Base-by-base conservation (phyloP, 202 grass and related monocot genomes). In the Carex sylvatica region DNA sequence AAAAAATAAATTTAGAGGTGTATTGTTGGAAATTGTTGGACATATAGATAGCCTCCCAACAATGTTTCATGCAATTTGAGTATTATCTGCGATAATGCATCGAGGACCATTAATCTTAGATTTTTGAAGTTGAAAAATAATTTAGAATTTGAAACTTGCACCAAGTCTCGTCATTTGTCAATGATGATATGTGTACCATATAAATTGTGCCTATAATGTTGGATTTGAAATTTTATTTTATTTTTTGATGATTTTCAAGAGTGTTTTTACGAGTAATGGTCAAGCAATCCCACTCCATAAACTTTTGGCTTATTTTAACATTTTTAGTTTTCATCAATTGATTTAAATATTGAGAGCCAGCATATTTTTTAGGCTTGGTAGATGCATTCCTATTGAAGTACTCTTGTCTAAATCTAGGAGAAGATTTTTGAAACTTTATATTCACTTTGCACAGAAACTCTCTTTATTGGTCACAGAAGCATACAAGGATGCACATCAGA, bases 401-500 rank as follows among this genome's bases (percentile, higher is more conserved):
- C 35, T 40, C 18, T 15, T 40, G 38, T 47, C 38, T 71, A 47
- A 46, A 47, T 46, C 11, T 73, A 16, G 22, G 70, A 52, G 44
- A 52, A 28, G 70, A 28, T 52, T 73, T 11, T 24, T 52, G 19
- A 73, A 51, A 66, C 20, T 75, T 61, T 12, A 33, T 52, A 42
- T 51, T 83, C 18, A 65, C 69, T 53, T 64, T 82, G 61, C 70
- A 56, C 88, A 99, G 96, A 92, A 93, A 79, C 91, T 99, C 19
- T 99, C 96, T 18, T 86, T 88, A 66, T 67, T 99, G 84, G 93
- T 99, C 44, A 99, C 90, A 16, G 91, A 92, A 78, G 96, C 96
- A 46, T 99, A 99, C 85, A 93, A 90, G 86, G 96, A 99, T 85
- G 93, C 93, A 30, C 96, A 93, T 61, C 84, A 88, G 84, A 95